Base-by-base conservation (phyloP, 225 moss, liverwort and hornwort species). In the Marchantia paleacea region DNA sequence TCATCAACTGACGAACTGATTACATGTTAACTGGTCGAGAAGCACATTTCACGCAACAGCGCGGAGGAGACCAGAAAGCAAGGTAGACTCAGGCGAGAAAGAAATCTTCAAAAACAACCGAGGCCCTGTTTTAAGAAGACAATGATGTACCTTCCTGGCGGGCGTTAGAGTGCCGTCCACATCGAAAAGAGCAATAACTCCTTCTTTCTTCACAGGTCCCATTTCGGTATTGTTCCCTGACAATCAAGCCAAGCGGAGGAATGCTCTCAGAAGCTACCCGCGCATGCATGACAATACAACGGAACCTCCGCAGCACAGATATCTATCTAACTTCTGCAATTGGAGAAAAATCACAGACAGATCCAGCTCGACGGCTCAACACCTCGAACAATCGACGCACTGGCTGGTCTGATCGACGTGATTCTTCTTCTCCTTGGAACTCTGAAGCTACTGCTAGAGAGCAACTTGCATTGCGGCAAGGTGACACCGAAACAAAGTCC, bases 91-190 rank as follows among this genome's bases (percentile, higher is more conserved):
- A 19, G 5, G 18, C 47, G 28, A 22, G 24, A 24, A 3, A 20
- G 12, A 12, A 52, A n/a, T 24, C n/a, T 50, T 50, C 20, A 72
- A n/a, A 20, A 15, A 30, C 0, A 15, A 47, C 69, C 3, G 12
- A 4, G 26, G 13, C 28, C 14, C 25, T 20, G 19, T n/a, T 18
- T 25, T 31, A 39, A 69, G 39, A 39, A 18, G 69, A 53, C 22
- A 3, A n/a, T 52, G 52, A 28, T n/a, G 28, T 54, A 91, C 96
- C 96, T 91, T 86, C 57, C 91, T 88, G 53, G 96, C 83, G 6
- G 79, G 81, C 31, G 94, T 94, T 73, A 96, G 92, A 25, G 96
- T 96, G 72, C 94, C 96, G 82, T 94, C 96, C 8, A 94, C 91
- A 82, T 96, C 96, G 51, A 96, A 93, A 63, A 96, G 85, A 8